These are phyloP conservation scores for Pestalotiopsis sp. DNA, from an alignment of 2,329 filamentous ascomycete genomes.

Conservation along the genomic window DNA sequence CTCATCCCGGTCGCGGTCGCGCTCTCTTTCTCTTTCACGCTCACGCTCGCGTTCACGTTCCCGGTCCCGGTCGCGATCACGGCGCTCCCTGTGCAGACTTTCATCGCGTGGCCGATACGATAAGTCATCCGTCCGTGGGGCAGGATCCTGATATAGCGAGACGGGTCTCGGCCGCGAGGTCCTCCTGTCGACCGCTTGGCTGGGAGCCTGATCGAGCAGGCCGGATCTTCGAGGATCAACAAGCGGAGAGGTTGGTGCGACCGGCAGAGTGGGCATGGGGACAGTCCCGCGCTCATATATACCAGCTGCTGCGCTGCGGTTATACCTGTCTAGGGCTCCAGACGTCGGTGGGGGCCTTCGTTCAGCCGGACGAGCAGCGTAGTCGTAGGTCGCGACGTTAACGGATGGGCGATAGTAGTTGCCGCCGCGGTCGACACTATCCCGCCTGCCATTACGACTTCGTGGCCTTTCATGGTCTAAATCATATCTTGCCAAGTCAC, in stretches of 20 bases:
- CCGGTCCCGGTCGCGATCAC: conserved; percentile 16
- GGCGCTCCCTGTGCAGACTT: conserved; percentile 42
- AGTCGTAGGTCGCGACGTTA: conserved; percentile 50
- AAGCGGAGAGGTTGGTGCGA: conserved; percentile 35
- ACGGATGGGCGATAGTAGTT: conserved; percentile 59
- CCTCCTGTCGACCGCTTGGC: conserved; percentile 34
- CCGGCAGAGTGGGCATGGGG: conserved; percentile 49
- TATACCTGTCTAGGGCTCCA: conserved; percentile 71
- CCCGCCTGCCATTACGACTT: conserved; percentile 45
- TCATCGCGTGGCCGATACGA: conserved; percentile 52
- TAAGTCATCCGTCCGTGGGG: conserved; percentile 47
- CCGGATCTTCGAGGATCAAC: conserved; percentile 36
- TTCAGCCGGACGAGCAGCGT: conserved; percentile 43
- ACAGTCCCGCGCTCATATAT: conserved; percentile 49
- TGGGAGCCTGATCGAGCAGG: conserved; percentile 36
- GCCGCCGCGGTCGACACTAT: conserved; percentile 53
- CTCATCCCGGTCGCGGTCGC: conserved; percentile 34
- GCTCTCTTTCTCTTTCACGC: conserved; percentile 30
- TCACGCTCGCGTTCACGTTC: conserved; percentile 29
- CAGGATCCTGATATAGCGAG: conserved; percentile 56
- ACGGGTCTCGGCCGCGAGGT: conserved; percentile 45
- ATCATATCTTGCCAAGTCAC: conserved; percentile 64
- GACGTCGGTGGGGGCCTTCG: conserved; percentile 67
- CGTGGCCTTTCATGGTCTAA: conserved; percentile 53
- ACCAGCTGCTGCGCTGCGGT: conserved; percentile 42